These are phyloP conservation scores for Cercis canadensis DNA, from an alignment of 306 rosid species.

Conservation along the genomic window DNA sequence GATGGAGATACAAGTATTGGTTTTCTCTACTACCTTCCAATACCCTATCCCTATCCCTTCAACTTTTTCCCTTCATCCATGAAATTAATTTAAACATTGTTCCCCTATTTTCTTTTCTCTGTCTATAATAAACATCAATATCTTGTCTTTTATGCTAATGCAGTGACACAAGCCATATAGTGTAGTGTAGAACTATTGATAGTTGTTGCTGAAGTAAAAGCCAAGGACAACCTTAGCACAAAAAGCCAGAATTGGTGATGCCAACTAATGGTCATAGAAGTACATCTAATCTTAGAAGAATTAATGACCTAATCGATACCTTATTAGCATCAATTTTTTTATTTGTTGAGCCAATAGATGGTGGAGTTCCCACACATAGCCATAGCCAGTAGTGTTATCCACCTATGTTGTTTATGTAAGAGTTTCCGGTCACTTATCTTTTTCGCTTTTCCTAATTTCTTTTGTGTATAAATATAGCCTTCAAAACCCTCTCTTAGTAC, in stretches of 20 bases:
- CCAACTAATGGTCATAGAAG: slow-evolving; percentile 33
- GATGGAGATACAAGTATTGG: slow-evolving; percentile 36
- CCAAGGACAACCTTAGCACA: slow-evolving; percentile 29
- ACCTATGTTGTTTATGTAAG: slow-evolving; percentile 36
- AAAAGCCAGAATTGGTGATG: slow-evolving; percentile 48
- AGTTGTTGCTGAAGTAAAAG: slow-evolving; percentile 5
- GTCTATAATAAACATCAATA: slow-evolving; percentile 37
- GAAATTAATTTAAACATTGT: background rate
- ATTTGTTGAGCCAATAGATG: slow-evolving; percentile 49
- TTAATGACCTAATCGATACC: slow-evolving; percentile 45
- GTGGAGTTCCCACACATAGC: slow-evolving; percentile 66
- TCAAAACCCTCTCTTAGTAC: slow-evolving; percentile 18
- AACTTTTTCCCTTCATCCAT: slow-evolving; percentile 5
- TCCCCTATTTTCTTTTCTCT: slow-evolving; percentile 1
- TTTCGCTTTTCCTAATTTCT: slow-evolving; percentile 36
- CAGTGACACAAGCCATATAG: slow-evolving; percentile 35
- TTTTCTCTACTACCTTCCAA: slow-evolving; percentile 39
- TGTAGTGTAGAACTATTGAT: too few relatives aligned
- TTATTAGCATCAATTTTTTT: slow-evolving; percentile 30
- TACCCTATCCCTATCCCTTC: slow-evolving; percentile 44
- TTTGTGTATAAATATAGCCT: slow-evolving; percentile 26
- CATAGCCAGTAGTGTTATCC: slow-evolving; percentile 53
- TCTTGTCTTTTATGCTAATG: slow-evolving; percentile 29
- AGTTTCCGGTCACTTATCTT: slow-evolving; percentile 45
- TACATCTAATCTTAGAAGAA: slow-evolving; percentile 39